Percentiles rank a stretch among this genome's conserved stretches.
These are phyloP conservation scores for Skeletonema menzelii DNA, from an alignment of 108 stramenopile species.

Conservation along the genomic window DNA sequence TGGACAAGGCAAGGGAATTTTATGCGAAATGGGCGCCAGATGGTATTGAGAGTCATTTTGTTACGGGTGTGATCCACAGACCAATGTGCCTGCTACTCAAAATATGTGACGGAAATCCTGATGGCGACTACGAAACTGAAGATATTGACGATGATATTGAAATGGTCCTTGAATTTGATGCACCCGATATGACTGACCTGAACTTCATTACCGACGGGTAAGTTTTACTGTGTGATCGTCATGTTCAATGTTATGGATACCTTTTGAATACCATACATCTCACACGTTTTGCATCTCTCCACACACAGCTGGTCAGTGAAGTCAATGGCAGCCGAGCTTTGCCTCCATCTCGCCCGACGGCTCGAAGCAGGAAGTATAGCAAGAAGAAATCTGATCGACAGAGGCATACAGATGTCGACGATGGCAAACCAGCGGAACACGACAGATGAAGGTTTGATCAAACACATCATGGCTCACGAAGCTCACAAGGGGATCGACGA, in stretches of 20 bases:
- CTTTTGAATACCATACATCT: neutral
- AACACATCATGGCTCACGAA: constrained; percentile 37
- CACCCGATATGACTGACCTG: constrained; percentile 16
- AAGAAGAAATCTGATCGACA: constrained; percentile 23
- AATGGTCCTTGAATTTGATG: constrained; percentile 19
- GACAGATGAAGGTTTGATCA: constrained; percentile 26
- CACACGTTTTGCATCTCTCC: neutral
- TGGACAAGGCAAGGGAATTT: constrained; percentile 32
- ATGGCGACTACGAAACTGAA: constrained; percentile 15
- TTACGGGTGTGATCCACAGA: constrained; percentile 17
- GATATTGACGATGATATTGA: constrained; percentile 31
- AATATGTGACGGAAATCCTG: constrained; percentile 33
- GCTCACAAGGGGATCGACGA: constrained; percentile 37
- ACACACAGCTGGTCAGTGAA: constrained; percentile 15
- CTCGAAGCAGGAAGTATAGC: constrained; percentile 15
- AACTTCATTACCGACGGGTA: constrained; percentile 21
- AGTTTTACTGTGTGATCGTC: neutral
- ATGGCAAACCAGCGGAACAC: constrained; percentile 8
- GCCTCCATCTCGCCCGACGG: constrained; percentile 41
- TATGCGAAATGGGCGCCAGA: constrained; percentile 13
- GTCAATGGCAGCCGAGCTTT: constrained; percentile 38
- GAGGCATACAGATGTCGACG: constrained; percentile 32
- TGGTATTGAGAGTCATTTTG: constrained; percentile 21
- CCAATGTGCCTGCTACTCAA: constrained; percentile 37
- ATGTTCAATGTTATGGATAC: neutral